Evolutionary conservation across 2,329 filamentous ascomycete genomes (phyloP).

Genomic region (Aspergillus ustus): DNA sequence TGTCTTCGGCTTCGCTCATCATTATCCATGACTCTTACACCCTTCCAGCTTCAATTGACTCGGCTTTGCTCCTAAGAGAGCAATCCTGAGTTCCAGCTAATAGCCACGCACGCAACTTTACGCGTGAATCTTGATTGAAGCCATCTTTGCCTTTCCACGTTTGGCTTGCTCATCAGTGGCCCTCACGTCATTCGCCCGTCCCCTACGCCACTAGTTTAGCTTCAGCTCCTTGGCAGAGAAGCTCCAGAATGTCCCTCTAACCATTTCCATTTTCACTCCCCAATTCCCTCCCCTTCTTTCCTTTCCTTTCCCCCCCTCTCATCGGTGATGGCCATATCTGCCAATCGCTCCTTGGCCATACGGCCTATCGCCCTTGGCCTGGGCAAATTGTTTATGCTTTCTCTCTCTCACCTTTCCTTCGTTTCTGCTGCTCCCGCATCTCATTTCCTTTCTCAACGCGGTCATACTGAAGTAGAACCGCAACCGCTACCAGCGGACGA

Average conservation of each 20-base stretch:
- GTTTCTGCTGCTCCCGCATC: conserved; percentile 43
- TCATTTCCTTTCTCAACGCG: conserved; percentile 14
- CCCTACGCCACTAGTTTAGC: conserved; percentile 15
- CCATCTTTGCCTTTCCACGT: neutral
- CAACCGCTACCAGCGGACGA: conserved; percentile 61
- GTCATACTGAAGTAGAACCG: conserved; percentile 31
- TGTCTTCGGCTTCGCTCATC: too few relatives aligned
- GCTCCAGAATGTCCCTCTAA: conserved; percentile 19
- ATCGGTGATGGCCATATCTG: conserved; percentile 34
- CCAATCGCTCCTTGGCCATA: conserved; percentile 39
- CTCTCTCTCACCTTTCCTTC: conserved; percentile 44
- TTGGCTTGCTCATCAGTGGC: neutral
- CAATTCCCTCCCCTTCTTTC: conserved; percentile 7
- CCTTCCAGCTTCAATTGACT: neutral
- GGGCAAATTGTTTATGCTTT: conserved; percentile 46
- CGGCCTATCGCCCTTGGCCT: conserved; percentile 47
- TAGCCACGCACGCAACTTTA: too few relatives aligned
- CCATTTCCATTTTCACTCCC: conserved; percentile 7
- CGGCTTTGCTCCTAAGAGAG: neutral
- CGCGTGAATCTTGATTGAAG: neutral
- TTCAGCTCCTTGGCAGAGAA: conserved; percentile 11
- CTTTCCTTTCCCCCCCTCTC: conserved; percentile 3
- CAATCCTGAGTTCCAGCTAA: neutral
- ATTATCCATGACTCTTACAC: too few relatives aligned
- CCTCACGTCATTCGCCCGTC: conserved; percentile 6